Evolutionary conservation across 2,329 filamentous ascomycete genomes (phyloP), one percentile per base, ranked within the genome.

Genomic region (Ophiocordyceps robertsii): DNA sequence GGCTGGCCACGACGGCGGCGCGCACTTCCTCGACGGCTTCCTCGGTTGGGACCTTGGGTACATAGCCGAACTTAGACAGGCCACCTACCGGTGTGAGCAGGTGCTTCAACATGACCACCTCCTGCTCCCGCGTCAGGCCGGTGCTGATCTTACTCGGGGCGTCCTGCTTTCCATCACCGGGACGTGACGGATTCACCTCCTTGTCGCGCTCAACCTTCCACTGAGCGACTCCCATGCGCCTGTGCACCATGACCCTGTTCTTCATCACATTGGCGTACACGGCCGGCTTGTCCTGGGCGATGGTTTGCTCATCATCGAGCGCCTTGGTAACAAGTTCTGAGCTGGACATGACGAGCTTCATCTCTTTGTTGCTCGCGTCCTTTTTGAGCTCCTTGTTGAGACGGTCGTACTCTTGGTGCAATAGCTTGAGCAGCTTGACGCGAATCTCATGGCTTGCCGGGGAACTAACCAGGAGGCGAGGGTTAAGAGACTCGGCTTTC

Each of bases 211-310:
- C 77, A 29, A 76, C 70, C 46, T 75, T 74, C 86, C 89, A 96
- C 38, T 84, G 73, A 4, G 72, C 68, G 3, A 77, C 56, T 1
- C 67, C 69, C 83, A 94, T 89, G 47, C 82, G 82, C 55, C 82
- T 86, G 56, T 88, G 79, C 37, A 71, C 70, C 52, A 83, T 72
- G 45, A 96, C 82, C 30, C 79, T 79, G 49, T 87, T 84, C 56
- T 89, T 93, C 58, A 96, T 77, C 24, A 88, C 68, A 52, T 94
- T 95, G 8, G 73, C 68, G 55, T 98, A 98, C 27, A 96, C 77
- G 0, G 72, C 62, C 2, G 72, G 64, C 46, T 81, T 81, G 14
- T 80, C 77, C 12, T 68, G 69, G 1, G 88, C 88, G 8, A 77
- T 66, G 31, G 75, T 75, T 56, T 94, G 80, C 62, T 98, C 93